These are phyloP conservation scores for Dryadomyces quercus-mongolicae DNA, from an alignment of 2,329 filamentous ascomycete genomes.

Conservation along the genomic window DNA sequence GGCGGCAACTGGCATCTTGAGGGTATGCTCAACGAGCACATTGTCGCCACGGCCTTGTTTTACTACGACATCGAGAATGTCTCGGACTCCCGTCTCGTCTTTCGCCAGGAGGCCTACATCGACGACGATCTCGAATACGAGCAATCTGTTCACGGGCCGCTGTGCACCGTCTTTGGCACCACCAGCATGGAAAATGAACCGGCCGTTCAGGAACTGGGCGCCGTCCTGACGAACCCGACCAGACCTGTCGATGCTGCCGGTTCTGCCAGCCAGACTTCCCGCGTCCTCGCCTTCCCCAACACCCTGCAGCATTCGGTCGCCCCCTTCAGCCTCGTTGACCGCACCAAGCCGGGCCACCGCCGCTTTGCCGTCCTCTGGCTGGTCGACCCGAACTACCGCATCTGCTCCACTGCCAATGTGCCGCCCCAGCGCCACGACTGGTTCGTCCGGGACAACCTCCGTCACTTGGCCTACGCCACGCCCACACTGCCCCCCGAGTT, in stretches of 20 bases:
- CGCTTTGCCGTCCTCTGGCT: slow-evolving; percentile 45
- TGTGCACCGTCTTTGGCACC: neutral
- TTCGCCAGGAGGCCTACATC: slow-evolving; percentile 19
- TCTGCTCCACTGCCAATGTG: slow-evolving; percentile 30
- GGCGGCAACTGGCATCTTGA: slow-evolving; percentile 24
- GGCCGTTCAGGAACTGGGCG: slow-evolving; percentile 17
- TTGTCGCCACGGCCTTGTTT: slow-evolving; percentile 40
- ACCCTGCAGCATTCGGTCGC: slow-evolving; percentile 34
- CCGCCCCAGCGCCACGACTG: slow-evolving; percentile 23
- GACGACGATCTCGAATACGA: neutral
- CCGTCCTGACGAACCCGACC: slow-evolving; percentile 20
- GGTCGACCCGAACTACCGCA: slow-evolving; percentile 38
- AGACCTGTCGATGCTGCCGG: neutral
- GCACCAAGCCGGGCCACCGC: slow-evolving; percentile 36
- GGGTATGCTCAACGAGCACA: slow-evolving; percentile 38
- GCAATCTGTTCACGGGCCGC: neutral
- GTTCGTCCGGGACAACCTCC: slow-evolving; percentile 16
- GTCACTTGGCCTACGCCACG: neutral
- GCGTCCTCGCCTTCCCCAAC: slow-evolving; percentile 30
- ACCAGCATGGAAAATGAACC: neutral
- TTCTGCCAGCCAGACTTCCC: slow-evolving; percentile 19
- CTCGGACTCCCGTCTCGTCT: slow-evolving; percentile 26
- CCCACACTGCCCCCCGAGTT: neutral
- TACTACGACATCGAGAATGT: slow-evolving; percentile 40
- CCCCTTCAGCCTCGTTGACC: slow-evolving; percentile 35